Evolutionary conservation across 1,284 basidiomycete genomes (phyloP), one percentile per base, ranked within the genome.

Genomic region (Cronartium quercuum): DNA sequence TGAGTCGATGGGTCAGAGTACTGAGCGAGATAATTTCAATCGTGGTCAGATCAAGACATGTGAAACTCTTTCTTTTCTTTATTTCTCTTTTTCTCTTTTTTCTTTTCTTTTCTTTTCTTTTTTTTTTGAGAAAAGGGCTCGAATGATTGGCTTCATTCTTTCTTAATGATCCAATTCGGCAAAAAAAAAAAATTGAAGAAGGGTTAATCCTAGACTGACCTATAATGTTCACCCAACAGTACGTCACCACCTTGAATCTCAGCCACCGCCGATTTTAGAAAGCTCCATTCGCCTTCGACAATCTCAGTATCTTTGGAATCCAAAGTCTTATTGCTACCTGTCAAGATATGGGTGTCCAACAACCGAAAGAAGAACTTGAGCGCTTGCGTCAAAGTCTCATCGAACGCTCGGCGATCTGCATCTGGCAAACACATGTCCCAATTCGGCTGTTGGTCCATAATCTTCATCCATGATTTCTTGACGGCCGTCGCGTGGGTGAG

Each of bases 301-400:
- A 98, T 89, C 80, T 98, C 96, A 0, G 94, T 97, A 84, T 98
- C 95, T 80, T 96, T 95, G 84, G 97, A 96, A 82, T 95, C 92
- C 68, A 94, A 91, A 34, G 90, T 90, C 81, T 91, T 93, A 34
- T 75, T 75, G 75, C 88, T 86, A n/a, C 91, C 91, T 77, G 91
- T 91, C 83, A 95, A 95, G 68, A 99, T 86, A 82, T 97, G 96
- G 89, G 90, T 93, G 79, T 96, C 92, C 38, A 98, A 88, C 41
- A 99, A 85, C 80, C 88, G 90, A 86, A 98, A 98, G 84, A 98
- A 96, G 81, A 90, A 90, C 9, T 88, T 86, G 78, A 98, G 84
- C 9, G 92, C 92, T 77, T 94, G 90, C 75, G 96, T 84, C 70
- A 98, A 89, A 1, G 92, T 92, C 29, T 86, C 84, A 81, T 98